Evolutionary conservation across 2,329 filamentous ascomycete species (phyloP).

Genomic region (Gliomastix tumulicola): DNA sequence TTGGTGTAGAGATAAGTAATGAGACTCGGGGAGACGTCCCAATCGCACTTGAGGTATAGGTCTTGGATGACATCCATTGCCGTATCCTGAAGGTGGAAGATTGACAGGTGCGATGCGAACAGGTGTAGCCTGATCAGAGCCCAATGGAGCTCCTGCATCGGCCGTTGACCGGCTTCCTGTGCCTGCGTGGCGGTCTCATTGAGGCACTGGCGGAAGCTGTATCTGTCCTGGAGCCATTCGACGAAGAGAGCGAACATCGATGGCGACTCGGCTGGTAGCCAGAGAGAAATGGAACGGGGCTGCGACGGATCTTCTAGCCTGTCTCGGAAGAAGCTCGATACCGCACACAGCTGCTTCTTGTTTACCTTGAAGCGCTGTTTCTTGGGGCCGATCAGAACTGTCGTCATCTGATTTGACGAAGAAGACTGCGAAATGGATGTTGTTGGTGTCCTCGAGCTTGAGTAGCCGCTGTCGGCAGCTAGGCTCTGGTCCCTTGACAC

Average conservation of each 20-base stretch:
- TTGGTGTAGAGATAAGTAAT: constrained; percentile 46
- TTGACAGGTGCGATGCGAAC: constrained; percentile 44
- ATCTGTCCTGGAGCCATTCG: constrained; percentile 39
- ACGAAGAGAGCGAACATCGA: constrained; percentile 47
- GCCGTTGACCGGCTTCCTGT: constrained; percentile 15
- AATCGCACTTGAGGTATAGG: constrained; percentile 50
- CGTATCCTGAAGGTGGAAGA: constrained; percentile 45
- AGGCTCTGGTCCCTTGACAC: neutral
- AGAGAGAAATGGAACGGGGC: constrained; percentile 19
- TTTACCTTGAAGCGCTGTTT: constrained; percentile 33
- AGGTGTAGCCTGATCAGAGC: constrained; percentile 49
- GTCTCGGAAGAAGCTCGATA: constrained; percentile 40
- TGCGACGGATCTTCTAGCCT: constrained; percentile 28
- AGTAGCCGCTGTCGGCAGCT: neutral
- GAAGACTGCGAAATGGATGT: neutral
- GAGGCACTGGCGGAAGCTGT: constrained; percentile 33
- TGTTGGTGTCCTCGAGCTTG: neutral
- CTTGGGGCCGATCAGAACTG: constrained; percentile 33
- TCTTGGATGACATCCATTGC: constrained; percentile 54
- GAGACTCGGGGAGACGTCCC: constrained; percentile 46
- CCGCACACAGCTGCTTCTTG: constrained; percentile 35
- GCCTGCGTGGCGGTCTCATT: constrained; percentile 27
- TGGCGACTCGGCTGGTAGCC: constrained; percentile 38
- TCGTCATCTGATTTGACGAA: constrained; percentile 13
- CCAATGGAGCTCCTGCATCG: constrained; percentile 41